Conservation (phyloP, 2,329 filamentous ascomycete species). For the Ophiobolus disseminans region DNA sequence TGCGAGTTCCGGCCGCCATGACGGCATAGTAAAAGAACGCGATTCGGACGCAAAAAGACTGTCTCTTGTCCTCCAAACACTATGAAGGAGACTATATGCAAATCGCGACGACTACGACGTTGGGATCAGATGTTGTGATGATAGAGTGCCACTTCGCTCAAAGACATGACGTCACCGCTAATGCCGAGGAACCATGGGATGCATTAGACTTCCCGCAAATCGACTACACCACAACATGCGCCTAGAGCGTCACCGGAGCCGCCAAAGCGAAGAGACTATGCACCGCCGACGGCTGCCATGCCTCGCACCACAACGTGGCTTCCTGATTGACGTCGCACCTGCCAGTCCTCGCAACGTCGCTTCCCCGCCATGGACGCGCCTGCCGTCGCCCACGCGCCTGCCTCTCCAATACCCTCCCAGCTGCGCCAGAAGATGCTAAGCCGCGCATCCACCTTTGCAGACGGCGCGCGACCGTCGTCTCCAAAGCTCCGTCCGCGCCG, state of each 20-base stretch:
- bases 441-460: slow-evolving; percentile 44
- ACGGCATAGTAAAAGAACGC: too few species aligned
- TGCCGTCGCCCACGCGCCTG: slow-evolving; percentile 23
- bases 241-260: slow-evolving; percentile 16
- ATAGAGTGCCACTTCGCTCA: too few species aligned
- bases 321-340: neutral
- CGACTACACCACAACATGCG: too few species aligned
- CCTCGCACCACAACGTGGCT: slow-evolving; percentile 8
- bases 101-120: too few species aligned
- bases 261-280: slow-evolving; percentile 21
- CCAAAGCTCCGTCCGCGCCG: slow-evolving; percentile 60
- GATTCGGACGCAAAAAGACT: too few species aligned
- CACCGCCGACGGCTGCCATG: slow-evolving; percentile 4
- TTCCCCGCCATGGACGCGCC: slow-evolving; percentile 36
- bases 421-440: slow-evolving; percentile 47
- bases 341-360: slow-evolving; percentile 8
- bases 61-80: too few species aligned
- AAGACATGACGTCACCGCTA: too few species aligned
- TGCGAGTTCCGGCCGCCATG: too few species aligned
- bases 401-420: slow-evolving; percentile 35
- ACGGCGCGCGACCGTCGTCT: slow-evolving; percentile 33
- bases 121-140: too few species aligned
- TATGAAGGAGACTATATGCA: too few species aligned
- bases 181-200: too few species aligned
- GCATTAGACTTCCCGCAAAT: too few species aligned